These are phyloP conservation scores for Zygoascus ofunaensis DNA, from an alignment of 805 yeast species.

Conservation along the genomic window DNA sequence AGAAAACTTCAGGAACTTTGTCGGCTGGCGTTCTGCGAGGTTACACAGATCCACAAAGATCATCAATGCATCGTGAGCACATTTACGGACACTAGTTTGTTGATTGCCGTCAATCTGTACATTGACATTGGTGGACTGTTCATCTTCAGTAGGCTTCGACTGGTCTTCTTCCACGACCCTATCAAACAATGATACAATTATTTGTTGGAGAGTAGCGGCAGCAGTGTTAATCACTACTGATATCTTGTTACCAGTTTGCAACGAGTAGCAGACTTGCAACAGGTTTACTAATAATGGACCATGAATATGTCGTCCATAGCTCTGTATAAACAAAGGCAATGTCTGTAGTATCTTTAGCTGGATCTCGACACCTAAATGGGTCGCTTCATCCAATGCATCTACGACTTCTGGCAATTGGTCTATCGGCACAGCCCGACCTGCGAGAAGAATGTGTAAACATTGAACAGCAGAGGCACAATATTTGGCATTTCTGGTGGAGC, in stretches of 20 bases:
- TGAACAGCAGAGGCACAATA: slow-evolving; percentile 64
- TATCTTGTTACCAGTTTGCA: slow-evolving; percentile 60
- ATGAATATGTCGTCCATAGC: slow-evolving; percentile 45
- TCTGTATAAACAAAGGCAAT: slow-evolving; percentile 64
- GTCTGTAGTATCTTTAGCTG: slow-evolving; percentile 81
- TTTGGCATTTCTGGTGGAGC: slow-evolving; percentile 67
- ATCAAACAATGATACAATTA: slow-evolving; percentile 72
- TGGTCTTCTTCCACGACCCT: slow-evolving; percentile 39
- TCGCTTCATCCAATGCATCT: slow-evolving; percentile 61
- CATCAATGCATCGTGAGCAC: slow-evolving; percentile 60
- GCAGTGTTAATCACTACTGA: slow-evolving; percentile 84
- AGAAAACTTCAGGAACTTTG: slow-evolving; percentile 42
- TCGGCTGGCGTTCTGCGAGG: slow-evolving; percentile 49
- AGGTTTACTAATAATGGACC: slow-evolving; percentile 51
- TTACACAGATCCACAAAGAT: slow-evolving; percentile 67
- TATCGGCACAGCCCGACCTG: slow-evolving; percentile 45
- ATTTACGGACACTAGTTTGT: slow-evolving; percentile 38
- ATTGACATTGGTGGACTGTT: slow-evolving; percentile 9
- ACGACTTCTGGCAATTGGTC: slow-evolving; percentile 45
- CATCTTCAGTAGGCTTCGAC: slow-evolving; percentile 14
- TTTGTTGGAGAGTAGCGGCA: slow-evolving; percentile 83
- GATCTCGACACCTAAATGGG: slow-evolving; percentile 67
- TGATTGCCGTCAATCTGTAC: slow-evolving; percentile 40
- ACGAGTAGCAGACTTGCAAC: slow-evolving; percentile 58
- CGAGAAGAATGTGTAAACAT: slow-evolving; percentile 53